A percentile compares a stretch with the other conserved stretches of the same genome.
Conservation (phyloP, 2,329 filamentous ascomycete genomes). For the Fusarium bulbicola region DNA sequence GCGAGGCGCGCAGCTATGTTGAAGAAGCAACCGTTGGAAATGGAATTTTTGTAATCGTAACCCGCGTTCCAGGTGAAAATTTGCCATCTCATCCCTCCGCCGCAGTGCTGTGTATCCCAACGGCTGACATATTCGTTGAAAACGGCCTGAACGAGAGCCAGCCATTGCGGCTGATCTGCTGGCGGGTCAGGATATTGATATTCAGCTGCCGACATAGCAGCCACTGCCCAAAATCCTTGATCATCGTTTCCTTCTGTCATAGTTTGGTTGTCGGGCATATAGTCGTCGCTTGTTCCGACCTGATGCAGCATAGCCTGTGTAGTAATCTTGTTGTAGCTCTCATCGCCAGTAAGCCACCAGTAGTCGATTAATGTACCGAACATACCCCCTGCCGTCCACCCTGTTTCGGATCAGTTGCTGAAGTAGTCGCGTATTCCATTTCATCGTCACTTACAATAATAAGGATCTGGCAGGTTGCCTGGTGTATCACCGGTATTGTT, state of each 20-base stretch:
- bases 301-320: constrained; percentile 69
- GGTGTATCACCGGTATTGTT: constrained; percentile 67
- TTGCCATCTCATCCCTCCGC: constrained; percentile 85
- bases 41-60: constrained; percentile 74
- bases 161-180: constrained; percentile 71
- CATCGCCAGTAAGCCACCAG: constrained; percentile 74
- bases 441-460: constrained; percentile 64
- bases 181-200: constrained; percentile 77
- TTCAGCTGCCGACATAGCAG: constrained; percentile 81
- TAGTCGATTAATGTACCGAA: constrained; percentile 78
- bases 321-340: constrained; percentile 68
- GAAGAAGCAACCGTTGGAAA: constrained; percentile 76
- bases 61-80: constrained; percentile 81
- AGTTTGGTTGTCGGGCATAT: constrained; percentile 73
- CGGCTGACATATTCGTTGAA: constrained; percentile 82
- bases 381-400: constrained; percentile 80
- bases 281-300: constrained; percentile 65
- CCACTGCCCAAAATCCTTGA: constrained; percentile 85
- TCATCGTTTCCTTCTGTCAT: constrained; percentile 74
- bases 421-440: neutral
- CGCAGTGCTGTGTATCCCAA: constrained; percentile 73
- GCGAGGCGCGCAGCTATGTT: constrained; percentile 76
- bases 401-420: constrained; percentile 32
- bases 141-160: constrained; percentile 79
- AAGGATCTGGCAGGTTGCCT: constrained; percentile 67